Base-by-base conservation (phyloP, 495 filamentous ascomycete genomes). In the Annulohypoxylon bovei region DNA sequence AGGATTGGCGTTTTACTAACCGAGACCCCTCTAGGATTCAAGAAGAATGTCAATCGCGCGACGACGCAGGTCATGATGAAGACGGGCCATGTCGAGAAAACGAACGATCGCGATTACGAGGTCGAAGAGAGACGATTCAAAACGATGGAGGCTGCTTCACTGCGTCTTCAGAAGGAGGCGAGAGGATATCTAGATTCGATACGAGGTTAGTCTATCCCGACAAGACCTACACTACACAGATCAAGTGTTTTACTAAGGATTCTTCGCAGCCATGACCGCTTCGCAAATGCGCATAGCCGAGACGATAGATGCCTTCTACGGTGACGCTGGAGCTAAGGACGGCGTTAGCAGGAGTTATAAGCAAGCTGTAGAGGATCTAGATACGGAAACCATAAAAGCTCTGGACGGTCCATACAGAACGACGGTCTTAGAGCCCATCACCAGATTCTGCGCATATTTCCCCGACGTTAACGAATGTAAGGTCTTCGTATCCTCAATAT, bases 21-120 rank as follows among this genome's bases (percentile, higher is more conserved):
- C 5, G 2, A 50, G 1, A 40, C 9, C 3, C 58, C 22, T 44
- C 0, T 73, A 97, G 95, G 95, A 58, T 98, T 99, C 83, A 98
- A 98, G 87, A 98, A 98, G 79, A 96, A 95, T 87, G 93, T 97
- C 85, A 95, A 95, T 84, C 93, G 95, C 80, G 95, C 95, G 66
- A 97, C 94, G 80, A 98, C 96, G 79, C 95, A 97, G 90, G 95
- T 98, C 60, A 98, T 99, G 94, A 98, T 99, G 95, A 99, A 98
- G 86, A 94, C 95, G 18, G 93, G 95, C 47, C 95, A 97, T 84
- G 97, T 99, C 67, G 95, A 99, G 79, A 92, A 95, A 80, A 98
- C 95, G 1, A 97, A 93, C 77, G 96, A 99, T 81, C 92, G 96
- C 44, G 95, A 98, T 78, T 99, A 98, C 80, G 95, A 98, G 80